Percentiles rank a stretch among this genome's conserved stretches.
These are phyloP conservation scores for Microdochium paspali DNA, from an alignment of 2,329 filamentous ascomycete genomes.

Conservation along the genomic window DNA sequence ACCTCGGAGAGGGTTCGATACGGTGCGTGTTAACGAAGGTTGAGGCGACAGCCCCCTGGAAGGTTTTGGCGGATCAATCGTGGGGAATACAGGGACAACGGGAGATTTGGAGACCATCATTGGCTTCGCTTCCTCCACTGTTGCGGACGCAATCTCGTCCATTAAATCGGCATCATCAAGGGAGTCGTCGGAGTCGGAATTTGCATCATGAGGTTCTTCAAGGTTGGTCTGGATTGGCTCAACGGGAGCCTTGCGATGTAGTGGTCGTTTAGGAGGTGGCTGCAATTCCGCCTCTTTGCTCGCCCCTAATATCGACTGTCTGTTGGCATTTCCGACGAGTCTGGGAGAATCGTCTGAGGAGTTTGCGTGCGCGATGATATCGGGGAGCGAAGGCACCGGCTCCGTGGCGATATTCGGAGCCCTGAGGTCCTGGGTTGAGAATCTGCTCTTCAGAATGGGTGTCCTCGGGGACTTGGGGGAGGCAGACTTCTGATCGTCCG, in stretches of 20 bases:
- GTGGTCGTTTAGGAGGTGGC: not conserved
- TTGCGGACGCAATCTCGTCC: constrained; percentile 77
- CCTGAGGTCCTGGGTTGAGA: constrained; percentile 28
- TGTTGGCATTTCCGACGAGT: not conserved
- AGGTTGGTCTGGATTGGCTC: constrained; percentile 49
- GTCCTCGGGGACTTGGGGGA: constrained; percentile 11
- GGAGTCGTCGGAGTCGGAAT: constrained; percentile 35
- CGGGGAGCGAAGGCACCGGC: constrained; percentile 2
- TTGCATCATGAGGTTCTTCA: constrained; percentile 19
- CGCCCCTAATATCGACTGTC: not conserved
- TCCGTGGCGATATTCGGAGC: constrained; percentile 8
- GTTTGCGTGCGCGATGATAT: constrained; percentile 1
- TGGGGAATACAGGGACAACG: constrained; percentile 53
- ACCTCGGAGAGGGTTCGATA: constrained; percentile 38
- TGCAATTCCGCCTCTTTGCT: not conserved
- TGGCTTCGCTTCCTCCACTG: constrained; percentile 73
- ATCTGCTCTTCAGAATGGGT: constrained; percentile 30
- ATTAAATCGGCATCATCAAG: constrained; percentile 70
- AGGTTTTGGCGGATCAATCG: constrained; percentile 16
- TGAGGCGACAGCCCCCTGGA: not conserved
- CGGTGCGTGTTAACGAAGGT: constrained; percentile 31
- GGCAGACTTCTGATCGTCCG: constrained; percentile 13
- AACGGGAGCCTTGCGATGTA: constrained; percentile 22
- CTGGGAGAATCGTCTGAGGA: not conserved
- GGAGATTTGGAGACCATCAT: constrained; percentile 76